Evolutionary conservation across 805 yeast species (phyloP), one percentile per base, ranked within the genome.

Genomic region (Blastobotrys mokoenaii): DNA sequence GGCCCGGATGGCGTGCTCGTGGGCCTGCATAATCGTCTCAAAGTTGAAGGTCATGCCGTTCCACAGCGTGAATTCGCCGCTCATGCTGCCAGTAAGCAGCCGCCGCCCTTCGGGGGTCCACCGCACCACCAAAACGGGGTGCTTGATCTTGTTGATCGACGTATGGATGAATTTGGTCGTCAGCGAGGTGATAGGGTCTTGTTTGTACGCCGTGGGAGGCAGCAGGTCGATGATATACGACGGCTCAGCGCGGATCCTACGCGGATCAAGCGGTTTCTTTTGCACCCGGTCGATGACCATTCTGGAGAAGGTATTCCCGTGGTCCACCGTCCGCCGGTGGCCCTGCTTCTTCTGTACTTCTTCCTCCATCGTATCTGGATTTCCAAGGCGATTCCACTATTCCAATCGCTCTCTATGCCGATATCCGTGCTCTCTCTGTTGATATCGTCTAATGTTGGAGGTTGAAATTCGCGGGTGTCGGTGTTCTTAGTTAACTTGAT

Each of bases 101-200:
- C 98, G 70, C 54, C 97, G 72, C 0, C 96, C 97, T 55, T 88
- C 97, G 0, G 97, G 97, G 0, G 98, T 93, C 96, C 97, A 90
- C 61, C 76, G 79, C n/a, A 86, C 80, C 1, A 89, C 81, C 55
- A 86, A 84, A 43, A 89, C 86, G 2, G 95, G 85, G 66, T 90
- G 96, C 58, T 84, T 82, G 9, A 88, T 86, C 64, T 93, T 93
- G 67, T 90, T 93, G 15, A 93, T 80, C 47, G 94, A 81, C 41
- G 89, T 73, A 66, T 90, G 97, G 3, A 87, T 93, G 62, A 90
- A 88, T 57, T 88, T 88, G 22, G 85, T 75, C 41, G 51, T 79
- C 8, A 80, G 61, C 58, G 88, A 88, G 48, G 82, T 67, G 1
- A 77, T 66, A 0, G 81, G 77, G 30, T 69, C 66, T 9, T 62